Evolutionary conservation across 2,329 filamentous ascomycete genomes (phyloP).

Genomic region (Karstenula rhodostoma): DNA sequence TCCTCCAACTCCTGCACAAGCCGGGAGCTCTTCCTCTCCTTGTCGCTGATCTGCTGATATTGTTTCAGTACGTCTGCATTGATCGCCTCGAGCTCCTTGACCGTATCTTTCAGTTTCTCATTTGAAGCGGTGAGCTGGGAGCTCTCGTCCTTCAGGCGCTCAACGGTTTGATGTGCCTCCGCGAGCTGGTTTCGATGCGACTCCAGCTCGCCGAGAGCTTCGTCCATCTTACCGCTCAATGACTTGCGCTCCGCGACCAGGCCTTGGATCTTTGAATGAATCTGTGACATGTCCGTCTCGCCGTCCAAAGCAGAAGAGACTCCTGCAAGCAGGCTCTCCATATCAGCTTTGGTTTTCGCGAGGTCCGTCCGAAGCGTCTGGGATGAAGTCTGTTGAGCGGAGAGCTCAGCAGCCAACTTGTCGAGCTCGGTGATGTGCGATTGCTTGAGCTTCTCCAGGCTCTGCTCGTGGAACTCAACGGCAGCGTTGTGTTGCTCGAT

Average conservation of each 20-base stretch:
- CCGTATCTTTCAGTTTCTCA: slow-evolving; percentile 3
- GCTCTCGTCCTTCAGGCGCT: slow-evolving; percentile 51
- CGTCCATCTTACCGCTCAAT: slow-evolving; percentile 52
- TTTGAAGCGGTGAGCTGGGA: background rate
- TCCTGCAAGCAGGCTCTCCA: slow-evolving; percentile 67
- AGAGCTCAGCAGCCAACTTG: slow-evolving; percentile 46
- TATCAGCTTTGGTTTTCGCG: slow-evolving; percentile 65
- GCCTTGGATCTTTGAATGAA: slow-evolving; percentile 54
- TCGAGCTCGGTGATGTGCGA: slow-evolving; percentile 65
- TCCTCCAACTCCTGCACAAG: slow-evolving; percentile 96
- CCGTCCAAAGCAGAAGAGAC: slow-evolving; percentile 71
- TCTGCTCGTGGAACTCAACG: slow-evolving; percentile 62
- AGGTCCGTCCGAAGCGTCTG: slow-evolving; percentile 65
- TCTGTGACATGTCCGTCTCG: slow-evolving; percentile 58
- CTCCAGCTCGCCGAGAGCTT: slow-evolving; percentile 54
- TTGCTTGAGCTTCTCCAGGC: slow-evolving; percentile 61
- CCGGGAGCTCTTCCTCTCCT: slow-evolving; percentile 89
- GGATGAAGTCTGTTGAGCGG: slow-evolving; percentile 40
- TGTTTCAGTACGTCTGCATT: slow-evolving; percentile 66
- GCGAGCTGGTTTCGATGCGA: slow-evolving; percentile 53
- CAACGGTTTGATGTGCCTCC: slow-evolving; percentile 48
- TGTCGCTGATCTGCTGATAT: slow-evolving; percentile 63
- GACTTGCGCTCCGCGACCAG: slow-evolving; percentile 57
- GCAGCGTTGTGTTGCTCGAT: slow-evolving; percentile 64
- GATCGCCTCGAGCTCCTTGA: slow-evolving; percentile 56